These are phyloP conservation scores for Halenospora varia DNA, from an alignment of 495 filamentous ascomycete genomes.

Conservation along the genomic window DNA sequence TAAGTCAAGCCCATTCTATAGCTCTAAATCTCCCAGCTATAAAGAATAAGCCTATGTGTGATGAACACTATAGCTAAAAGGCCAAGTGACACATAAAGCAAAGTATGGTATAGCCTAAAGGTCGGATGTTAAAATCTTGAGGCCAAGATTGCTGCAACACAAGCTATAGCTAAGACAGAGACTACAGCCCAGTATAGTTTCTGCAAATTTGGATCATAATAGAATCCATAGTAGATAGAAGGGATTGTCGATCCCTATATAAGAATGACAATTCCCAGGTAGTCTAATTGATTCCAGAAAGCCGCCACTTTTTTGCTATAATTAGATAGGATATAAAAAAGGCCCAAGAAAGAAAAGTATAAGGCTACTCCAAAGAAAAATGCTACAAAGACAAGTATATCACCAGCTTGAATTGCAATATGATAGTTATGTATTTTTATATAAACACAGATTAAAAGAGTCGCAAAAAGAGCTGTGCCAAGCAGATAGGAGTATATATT, in stretches of 20 bases:
- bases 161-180: slow-evolving; percentile 51
- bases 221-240: slow-evolving; percentile 49
- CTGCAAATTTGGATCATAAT: slow-evolving; percentile 31
- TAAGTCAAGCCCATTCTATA: slow-evolving; percentile 75
- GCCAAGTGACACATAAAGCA: slow-evolving; percentile 86
- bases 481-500: too few species aligned
- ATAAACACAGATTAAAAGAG: slow-evolving; percentile 36
- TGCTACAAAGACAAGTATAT: slow-evolving; percentile 39
- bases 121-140: slow-evolving; percentile 72
- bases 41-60: slow-evolving; percentile 32
- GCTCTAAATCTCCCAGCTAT: slow-evolving; percentile 62
- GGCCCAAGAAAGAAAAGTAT: slow-evolving; percentile 46
- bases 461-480: slow-evolving; percentile 35
- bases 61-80: slow-evolving; percentile 73
- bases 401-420: slow-evolving; percentile 26
- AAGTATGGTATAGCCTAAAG: slow-evolving; percentile 78
- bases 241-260: slow-evolving; percentile 52
- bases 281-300: slow-evolving; percentile 43
- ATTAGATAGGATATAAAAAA: slow-evolving; percentile 45
- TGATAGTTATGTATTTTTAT: slow-evolving; percentile 25
- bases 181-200: slow-evolving; percentile 35
- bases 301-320: slow-evolving; percentile 37
- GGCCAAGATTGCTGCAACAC: slow-evolving; percentile 63
- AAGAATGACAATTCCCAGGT: slow-evolving; percentile 47
- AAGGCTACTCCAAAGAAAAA: slow-evolving; percentile 46